phyloP scores from a whole-genome alignment of 495 filamentous ascomycete species.

The Chaetomidium leptoderma region DNA sequence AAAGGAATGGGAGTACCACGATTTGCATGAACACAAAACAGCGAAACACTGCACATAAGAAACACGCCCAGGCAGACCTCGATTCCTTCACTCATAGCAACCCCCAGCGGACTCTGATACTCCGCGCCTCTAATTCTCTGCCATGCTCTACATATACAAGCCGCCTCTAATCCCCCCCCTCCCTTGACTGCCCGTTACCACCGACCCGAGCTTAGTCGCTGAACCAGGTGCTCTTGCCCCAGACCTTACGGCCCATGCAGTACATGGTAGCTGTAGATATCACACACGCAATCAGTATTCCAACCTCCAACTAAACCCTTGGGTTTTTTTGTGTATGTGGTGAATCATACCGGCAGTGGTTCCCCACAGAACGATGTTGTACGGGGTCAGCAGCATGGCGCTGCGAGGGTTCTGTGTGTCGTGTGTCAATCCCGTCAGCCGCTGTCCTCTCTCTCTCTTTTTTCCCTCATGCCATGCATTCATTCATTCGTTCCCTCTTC shows the following conservation, averaged over 20 bases:
- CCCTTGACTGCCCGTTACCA: conserved; percentile 1
- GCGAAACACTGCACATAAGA: background rate
- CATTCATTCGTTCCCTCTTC: background rate
- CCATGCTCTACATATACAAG: conserved; percentile 28
- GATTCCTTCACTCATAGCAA: background rate
- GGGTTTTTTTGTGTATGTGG: background rate
- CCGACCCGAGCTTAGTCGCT: conserved; percentile 45
- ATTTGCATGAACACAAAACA: background rate
- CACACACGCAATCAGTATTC: conserved; percentile 49
- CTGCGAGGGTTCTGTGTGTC: conserved; percentile 57
- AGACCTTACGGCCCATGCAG: conserved; percentile 51
- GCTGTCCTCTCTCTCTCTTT: background rate
- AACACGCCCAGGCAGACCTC: background rate
- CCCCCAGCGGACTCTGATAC: background rate
- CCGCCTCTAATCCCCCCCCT: background rate
- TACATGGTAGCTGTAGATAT: conserved; percentile 58
- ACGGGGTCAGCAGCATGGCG: conserved; percentile 64
- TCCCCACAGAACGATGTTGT: conserved; percentile 66
- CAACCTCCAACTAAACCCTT: background rate
- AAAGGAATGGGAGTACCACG: conserved; percentile 13
- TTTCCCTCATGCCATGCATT: background rate
- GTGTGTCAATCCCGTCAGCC: conserved; percentile 18
- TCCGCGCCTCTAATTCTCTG: conserved; percentile 17
- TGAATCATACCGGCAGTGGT: conserved; percentile 43
- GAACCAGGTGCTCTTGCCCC: conserved; percentile 88